These are phyloP conservation scores for Jamesozyma hellenica DNA, from an alignment of 805 yeast species.

Conservation along the genomic window DNA sequence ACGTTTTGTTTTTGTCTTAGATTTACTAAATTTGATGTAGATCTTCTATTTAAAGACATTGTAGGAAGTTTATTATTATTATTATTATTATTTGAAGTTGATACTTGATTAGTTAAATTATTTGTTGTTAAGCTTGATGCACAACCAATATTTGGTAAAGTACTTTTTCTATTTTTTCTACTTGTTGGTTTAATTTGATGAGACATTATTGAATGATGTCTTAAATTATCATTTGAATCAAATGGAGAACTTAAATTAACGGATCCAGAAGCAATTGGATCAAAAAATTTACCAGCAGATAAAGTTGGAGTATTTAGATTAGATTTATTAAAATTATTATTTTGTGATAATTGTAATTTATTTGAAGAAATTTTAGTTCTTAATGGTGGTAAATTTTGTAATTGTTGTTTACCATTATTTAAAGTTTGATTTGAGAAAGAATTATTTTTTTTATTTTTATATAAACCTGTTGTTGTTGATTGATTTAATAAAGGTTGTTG, in stretches of 20 bases:
- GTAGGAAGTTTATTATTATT: constrained; percentile 7
- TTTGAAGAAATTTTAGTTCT: constrained; percentile 1
- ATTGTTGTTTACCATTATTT: neutral
- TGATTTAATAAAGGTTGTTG: constrained; percentile 8
- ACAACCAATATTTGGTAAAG: constrained; percentile 22
- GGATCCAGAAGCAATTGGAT: constrained; percentile 13
- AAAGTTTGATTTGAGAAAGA: too few species aligned
- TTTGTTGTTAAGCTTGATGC: constrained; percentile 19
- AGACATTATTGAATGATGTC: constrained; percentile 6
- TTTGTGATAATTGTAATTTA: constrained; percentile 6
- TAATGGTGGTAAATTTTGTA: constrained; percentile 4
- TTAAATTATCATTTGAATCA: constrained; percentile 3
- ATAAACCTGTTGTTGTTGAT: constrained; percentile 1
- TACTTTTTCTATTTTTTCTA: constrained; percentile 27
- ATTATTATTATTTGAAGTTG: constrained; percentile 3
- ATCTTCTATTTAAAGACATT: neutral
- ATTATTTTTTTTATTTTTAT: constrained; percentile 1
- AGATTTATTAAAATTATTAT: constrained; percentile 9
- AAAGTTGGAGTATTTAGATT: constrained; percentile 3
- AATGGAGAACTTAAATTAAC: constrained; percentile 6
- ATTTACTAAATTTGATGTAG: neutral
- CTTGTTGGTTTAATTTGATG: constrained; percentile 24
- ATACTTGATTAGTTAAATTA: constrained; percentile 7
- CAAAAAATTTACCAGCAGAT: constrained; percentile 14
- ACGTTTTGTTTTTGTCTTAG: constrained; percentile 1